phyloP scores from a whole-genome alignment of 2,329 filamentous ascomycete species.

The Penicillium decumbens region DNA sequence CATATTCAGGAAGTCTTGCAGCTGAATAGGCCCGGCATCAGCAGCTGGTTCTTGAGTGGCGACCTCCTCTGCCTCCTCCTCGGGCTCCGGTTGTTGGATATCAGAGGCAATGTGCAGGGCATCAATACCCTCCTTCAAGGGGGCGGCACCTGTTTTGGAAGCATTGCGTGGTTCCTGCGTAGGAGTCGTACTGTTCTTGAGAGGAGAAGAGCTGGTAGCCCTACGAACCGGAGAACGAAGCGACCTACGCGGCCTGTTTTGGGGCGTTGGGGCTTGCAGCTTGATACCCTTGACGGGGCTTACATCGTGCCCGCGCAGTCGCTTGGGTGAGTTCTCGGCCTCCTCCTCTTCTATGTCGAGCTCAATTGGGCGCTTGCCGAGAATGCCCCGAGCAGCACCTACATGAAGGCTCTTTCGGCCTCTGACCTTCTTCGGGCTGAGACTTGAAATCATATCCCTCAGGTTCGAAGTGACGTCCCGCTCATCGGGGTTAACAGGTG shows the following conservation, averaged over 20 bases:
- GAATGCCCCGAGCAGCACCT: slow-evolving; percentile 66
- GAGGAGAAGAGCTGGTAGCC: slow-evolving; percentile 29
- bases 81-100: slow-evolving; percentile 39
- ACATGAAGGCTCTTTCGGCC: slow-evolving; percentile 71
- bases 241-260: slow-evolving; percentile 60
- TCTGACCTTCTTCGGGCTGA: slow-evolving; percentile 69
- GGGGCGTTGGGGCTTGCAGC: slow-evolving; percentile 64
- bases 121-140: slow-evolving; percentile 24
- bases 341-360: slow-evolving; percentile 62
- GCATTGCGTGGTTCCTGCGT: slow-evolving; percentile 38
- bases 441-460: slow-evolving; percentile 70
- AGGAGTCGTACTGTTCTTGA: slow-evolving; percentile 51
- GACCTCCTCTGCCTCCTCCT: slow-evolving; percentile 45
- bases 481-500: slow-evolving; percentile 46
- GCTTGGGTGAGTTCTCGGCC: slow-evolving; percentile 56
- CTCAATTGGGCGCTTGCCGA: slow-evolving; percentile 70
- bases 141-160: slow-evolving; percentile 39
- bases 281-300: slow-evolving; percentile 73
- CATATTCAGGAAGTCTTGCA: slow-evolving; percentile 91
- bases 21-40: slow-evolving; percentile 62
- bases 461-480: slow-evolving; percentile 63
- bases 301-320: slow-evolving; percentile 65
- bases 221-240: slow-evolving; percentile 48
- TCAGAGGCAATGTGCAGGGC: slow-evolving; percentile 23
- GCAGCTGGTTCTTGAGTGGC: slow-evolving; percentile 42